Conservation (phyloP, 805 yeast species). For the Geotrichum ghanense region DNA sequence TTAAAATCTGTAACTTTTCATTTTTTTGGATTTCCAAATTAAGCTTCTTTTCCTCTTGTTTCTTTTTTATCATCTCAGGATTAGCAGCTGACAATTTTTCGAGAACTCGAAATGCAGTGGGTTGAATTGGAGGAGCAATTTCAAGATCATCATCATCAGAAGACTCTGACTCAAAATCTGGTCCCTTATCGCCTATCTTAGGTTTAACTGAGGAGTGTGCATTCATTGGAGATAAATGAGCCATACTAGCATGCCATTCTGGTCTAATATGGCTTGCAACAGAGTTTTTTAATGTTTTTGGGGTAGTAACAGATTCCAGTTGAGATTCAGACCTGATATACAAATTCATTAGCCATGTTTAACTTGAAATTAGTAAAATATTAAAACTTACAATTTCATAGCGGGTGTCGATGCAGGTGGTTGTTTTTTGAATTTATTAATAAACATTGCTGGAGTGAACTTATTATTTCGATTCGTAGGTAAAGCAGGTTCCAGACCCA, state of each 20-base stretch:
- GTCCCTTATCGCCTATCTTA: slow-evolving; percentile 7
- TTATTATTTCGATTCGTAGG: neutral
- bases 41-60: slow-evolving; percentile 2
- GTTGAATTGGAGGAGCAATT: slow-evolving; percentile 13
- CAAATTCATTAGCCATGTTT: too few species aligned
- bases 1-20: slow-evolving; percentile 13
- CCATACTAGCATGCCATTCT: slow-evolving; percentile 1
- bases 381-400: too few species aligned
- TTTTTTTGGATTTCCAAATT: slow-evolving; percentile 8
- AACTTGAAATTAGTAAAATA: too few species aligned
- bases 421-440: slow-evolving; percentile 6
- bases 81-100: slow-evolving; percentile 9
- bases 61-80: neutral
- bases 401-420: too few species aligned
- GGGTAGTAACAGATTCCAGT: neutral
- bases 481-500: slow-evolving; percentile 13
- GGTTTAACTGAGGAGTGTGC: slow-evolving; percentile 2
- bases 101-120: slow-evolving; percentile 7
- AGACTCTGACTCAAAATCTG: slow-evolving; percentile 9
- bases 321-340: neutral
- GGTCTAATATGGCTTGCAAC: neutral
- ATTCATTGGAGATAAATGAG: neutral
- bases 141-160: slow-evolving; percentile 15
- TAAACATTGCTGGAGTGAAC: neutral
- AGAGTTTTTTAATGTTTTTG: slow-evolving; percentile 3